These are phyloP conservation scores for Trichothecium roseum DNA, from an alignment of 2,329 filamentous ascomycete species.

Conservation along the genomic window DNA sequence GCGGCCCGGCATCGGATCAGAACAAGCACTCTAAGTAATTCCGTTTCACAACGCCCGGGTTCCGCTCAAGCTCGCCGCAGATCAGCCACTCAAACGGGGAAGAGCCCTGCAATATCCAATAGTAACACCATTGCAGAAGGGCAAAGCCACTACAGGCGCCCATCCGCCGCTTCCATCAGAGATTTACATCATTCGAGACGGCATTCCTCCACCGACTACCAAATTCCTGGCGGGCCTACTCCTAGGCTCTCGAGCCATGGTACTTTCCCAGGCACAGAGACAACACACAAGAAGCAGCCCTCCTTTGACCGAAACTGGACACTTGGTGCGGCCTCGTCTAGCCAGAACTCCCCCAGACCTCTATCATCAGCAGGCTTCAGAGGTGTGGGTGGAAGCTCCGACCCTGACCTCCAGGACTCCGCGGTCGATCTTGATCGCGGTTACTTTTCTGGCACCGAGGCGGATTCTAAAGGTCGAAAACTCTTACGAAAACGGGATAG, in stretches of 20 bases:
- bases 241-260: conserved; percentile 33
- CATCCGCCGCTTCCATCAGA: conserved; percentile 73
- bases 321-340: conserved; percentile 39
- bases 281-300: conserved; percentile 51
- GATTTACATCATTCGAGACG: conserved; percentile 76
- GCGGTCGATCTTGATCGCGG: conserved; percentile 66
- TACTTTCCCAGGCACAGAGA: conserved; percentile 29
- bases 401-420: conserved; percentile 33
- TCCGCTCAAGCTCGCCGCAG: conserved; percentile 37
- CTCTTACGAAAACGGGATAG: conserved; percentile 71
- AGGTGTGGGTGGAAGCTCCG: conserved; percentile 28
- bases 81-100: conserved; percentile 39
- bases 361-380: conserved; percentile 42
- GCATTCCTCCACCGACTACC: conserved; percentile 77
- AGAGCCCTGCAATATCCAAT: conserved; percentile 24
- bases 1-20: conserved; percentile 39
- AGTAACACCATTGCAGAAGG: conserved; percentile 37
- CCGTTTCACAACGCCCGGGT: conserved; percentile 31
- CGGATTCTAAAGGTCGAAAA: conserved; percentile 66
- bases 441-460: conserved; percentile 86
- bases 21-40: conserved; percentile 45
- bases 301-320: conserved; percentile 66
- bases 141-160: conserved; percentile 43
- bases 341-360: conserved; percentile 30
- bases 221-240: conserved; percentile 18